phyloP scores from a whole-genome alignment of 73 alveolate species.

The Paramecium octaurelia region DNA sequence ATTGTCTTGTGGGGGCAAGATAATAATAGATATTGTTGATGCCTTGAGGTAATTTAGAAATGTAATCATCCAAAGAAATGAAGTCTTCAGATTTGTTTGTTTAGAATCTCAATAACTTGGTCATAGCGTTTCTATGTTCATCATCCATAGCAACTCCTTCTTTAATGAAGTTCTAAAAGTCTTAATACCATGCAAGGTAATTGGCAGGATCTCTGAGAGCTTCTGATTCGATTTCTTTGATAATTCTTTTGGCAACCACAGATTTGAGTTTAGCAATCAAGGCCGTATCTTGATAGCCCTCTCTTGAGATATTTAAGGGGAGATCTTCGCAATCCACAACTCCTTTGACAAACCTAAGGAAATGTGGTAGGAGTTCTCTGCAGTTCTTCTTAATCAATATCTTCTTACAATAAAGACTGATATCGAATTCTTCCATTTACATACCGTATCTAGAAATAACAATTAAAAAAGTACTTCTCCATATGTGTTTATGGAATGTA shows the following conservation, averaged over 20 bases:
- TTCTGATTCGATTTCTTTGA: slow-evolving; percentile 72
- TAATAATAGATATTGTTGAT: slow-evolving; percentile 67
- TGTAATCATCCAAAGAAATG: slow-evolving; percentile 68
- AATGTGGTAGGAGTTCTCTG: slow-evolving; percentile 72
- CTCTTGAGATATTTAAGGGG: slow-evolving; percentile 81
- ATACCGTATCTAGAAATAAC: slow-evolving; percentile 49
- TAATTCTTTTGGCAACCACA: slow-evolving; percentile 65
- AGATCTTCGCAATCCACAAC: slow-evolving; percentile 86
- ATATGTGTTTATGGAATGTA: slow-evolving; percentile 73
- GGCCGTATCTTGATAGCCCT: slow-evolving; percentile 72
- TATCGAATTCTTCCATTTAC: slow-evolving; percentile 67
- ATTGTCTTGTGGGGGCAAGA: slow-evolving; percentile 58
- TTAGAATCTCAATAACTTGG: slow-evolving; percentile 67
- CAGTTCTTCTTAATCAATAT: slow-evolving; percentile 71
- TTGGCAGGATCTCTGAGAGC: slow-evolving; percentile 62
- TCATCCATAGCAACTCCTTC: slow-evolving; percentile 76
- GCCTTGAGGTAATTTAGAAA: slow-evolving; percentile 67
- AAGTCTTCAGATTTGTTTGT: slow-evolving; percentile 51
- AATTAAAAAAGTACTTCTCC: slow-evolving; percentile 60
- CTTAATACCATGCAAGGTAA: slow-evolving; percentile 71
- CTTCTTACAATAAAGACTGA: slow-evolving; percentile 85
- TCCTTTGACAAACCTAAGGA: slow-evolving; percentile 81
- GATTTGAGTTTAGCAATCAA: slow-evolving; percentile 73
- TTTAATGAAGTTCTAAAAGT: slow-evolving; percentile 69
- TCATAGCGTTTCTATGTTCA: slow-evolving; percentile 58